phyloP scores from a whole-genome alignment of 768 basidiomycete species.

The Gautieria morchelliformis region DNA sequence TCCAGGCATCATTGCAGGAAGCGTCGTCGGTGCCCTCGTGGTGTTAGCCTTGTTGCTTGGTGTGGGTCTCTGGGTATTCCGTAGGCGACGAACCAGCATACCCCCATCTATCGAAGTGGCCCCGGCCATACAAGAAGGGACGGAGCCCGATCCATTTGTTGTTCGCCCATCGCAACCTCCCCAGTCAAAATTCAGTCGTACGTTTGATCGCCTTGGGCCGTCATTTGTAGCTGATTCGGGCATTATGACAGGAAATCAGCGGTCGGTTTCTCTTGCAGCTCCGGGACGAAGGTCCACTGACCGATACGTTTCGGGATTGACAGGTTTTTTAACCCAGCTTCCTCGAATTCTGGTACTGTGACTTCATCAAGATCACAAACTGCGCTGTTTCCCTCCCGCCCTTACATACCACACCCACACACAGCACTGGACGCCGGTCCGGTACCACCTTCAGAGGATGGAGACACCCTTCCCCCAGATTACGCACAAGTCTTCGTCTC shows the following conservation, averaged over 20 bases:
- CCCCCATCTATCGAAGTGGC: neutral
- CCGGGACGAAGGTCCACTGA: no score
- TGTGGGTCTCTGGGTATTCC: neutral
- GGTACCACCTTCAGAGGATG: neutral
- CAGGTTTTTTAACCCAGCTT: neutral
- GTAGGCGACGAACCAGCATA: neutral
- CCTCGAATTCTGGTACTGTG: neutral
- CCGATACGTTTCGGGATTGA: no score
- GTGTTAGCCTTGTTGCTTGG: neutral
- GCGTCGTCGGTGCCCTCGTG: neutral
- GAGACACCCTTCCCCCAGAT: neutral
- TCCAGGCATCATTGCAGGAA: neutral
- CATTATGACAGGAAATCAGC: no score
- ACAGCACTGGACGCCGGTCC: neutral
- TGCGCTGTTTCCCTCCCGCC: neutral
- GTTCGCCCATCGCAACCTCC: neutral
- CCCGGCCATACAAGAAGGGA: neutral
- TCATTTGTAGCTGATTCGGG: neutral
- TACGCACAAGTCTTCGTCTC: neutral
- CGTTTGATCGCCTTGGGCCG: neutral
- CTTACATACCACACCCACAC: neutral
- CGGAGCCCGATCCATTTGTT: neutral
- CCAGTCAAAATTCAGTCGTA: neutral
- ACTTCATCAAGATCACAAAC: neutral
- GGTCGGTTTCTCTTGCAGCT: no score